Conservation (phyloP, 805 yeast genomes). For the Torulaspora gathmanii region DNA sequence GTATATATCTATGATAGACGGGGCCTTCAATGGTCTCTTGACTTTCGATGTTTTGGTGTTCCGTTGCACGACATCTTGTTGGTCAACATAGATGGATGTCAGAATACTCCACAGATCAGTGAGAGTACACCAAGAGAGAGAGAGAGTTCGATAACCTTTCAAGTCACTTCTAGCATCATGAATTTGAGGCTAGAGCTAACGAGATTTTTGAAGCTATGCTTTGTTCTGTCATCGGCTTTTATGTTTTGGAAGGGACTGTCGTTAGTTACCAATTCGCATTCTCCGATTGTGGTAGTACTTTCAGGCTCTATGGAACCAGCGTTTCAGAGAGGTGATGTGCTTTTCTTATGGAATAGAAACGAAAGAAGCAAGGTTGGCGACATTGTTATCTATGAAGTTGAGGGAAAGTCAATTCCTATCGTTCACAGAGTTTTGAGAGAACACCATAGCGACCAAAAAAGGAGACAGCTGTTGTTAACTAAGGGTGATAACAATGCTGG, state of each 20-base stretch:
- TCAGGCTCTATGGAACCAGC: slow-evolving; percentile 99
- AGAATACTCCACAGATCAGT: neutral
- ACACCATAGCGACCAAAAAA: slow-evolving; percentile 48
- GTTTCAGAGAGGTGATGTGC: slow-evolving; percentile 93
- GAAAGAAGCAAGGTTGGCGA: slow-evolving; percentile 72
- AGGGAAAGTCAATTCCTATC: slow-evolving; percentile 81
- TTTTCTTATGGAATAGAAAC: slow-evolving; percentile 86
- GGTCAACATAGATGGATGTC: neutral
- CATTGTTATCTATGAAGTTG: slow-evolving; percentile 84
- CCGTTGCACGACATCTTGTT: neutral
- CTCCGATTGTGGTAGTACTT: slow-evolving; percentile 93
- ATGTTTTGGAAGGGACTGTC: slow-evolving; percentile 86
- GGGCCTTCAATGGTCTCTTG: neutral
- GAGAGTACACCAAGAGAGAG: neutral
- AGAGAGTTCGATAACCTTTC: neutral
- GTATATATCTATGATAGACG: neutral
- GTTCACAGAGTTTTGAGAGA: slow-evolving; percentile 92
- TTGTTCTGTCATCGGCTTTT: slow-evolving; percentile 82
- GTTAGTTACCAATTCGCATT: slow-evolving; percentile 70
- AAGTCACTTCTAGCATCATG: slow-evolving; percentile 36
- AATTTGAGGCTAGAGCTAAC: slow-evolving; percentile 55
- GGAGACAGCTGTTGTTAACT: slow-evolving; percentile 70
- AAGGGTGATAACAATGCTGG: slow-evolving; percentile 95
- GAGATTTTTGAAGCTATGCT: slow-evolving; percentile 67
- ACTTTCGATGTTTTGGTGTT: neutral